Evolutionary conservation across 139 green algal genomes (phyloP), one percentile per base, ranked within the genome.

Genomic region (Coelastrella sp.): DNA sequence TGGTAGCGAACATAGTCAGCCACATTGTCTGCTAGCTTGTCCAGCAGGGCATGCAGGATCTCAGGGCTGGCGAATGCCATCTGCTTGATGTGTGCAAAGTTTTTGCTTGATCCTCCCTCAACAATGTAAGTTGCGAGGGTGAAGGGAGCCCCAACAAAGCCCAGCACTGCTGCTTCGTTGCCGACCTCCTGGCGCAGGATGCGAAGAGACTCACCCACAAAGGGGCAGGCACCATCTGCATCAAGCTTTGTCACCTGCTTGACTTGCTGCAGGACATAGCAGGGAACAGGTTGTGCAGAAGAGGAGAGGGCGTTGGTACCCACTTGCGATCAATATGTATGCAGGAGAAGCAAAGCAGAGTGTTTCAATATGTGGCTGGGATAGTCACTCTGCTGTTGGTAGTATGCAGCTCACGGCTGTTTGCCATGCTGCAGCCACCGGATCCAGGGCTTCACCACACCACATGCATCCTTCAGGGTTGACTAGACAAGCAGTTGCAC

Each of bases 61-160:
- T 90, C 92, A 4, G 96, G 96, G 37, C 94, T 51, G 4, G 60
- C 86, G 79, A 97, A 98, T 34, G 93, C 93, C 88, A 99, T 88
- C 41, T 88, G 86, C 92, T 98, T 98, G 86, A 96, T 96, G 83
- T 97, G 89, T 0, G 88, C 92, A 90, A 96, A 99, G 88, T 92
- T 96, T 91, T 97, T 98, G 89, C 84, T 94, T 83, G 85, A 92
- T 83, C 95, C 94, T 75, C 94, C 94, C 90, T 98, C 96, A 6
- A 99, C 90, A 82, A 99, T 98, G 92, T 99, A 99, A 57, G 93
- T 96, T 32, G 96, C 96, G 51, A 99, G 91, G 0, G 96, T 99
- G 92, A 97, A 99, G 66, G 96, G 96, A 0, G 96, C 75, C 9
- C 96, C 96, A 59, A 97, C 94, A 87, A 99, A 99, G 79, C 96